Evolutionary conservation across 805 yeast species (phyloP), one percentile per base, ranked within the genome.

Genomic region (Myxozyma udenii): DNA sequence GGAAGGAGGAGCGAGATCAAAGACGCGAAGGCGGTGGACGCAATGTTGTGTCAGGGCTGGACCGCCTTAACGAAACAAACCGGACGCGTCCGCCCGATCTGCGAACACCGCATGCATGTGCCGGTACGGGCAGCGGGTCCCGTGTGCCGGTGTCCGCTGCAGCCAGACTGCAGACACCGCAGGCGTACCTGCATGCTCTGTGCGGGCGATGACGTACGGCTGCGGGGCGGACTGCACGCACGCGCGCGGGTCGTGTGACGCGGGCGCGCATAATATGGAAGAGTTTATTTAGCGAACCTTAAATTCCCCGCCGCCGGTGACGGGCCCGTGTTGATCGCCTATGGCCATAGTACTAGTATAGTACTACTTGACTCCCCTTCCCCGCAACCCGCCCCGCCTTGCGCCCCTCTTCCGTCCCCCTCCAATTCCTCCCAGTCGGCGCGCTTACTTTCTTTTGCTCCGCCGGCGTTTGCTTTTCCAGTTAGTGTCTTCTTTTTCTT

Each of bases 1-100:
- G 40, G 26, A 9, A 21, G 48, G n/a, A 38, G 25, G 28, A 16
- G 45, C n/a, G n/a, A n/a, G n/a, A n/a, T n/a, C n/a, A n/a, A n/a
- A 21, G 43, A 38, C 30, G 36, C 23, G 36, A 19, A 19, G 33
- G 19, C 26, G 41, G 19, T 4, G 9, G 41, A 25, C 18, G 33
- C 5, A 6, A 35, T 5, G 21, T 6, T 16, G 39, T 35, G 12
- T 26, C 11, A 6, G 32, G 11, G 32, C 32, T 12, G 6, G 11
- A 6, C 6, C 6, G 32, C 6, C 6, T 6, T 12, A 26, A 6
- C 12, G 11, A 12, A 26, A 7, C 32, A 7, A 6, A 26, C 32
- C 32, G 11, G 12, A 7, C 32, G 6, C 32, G 11, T 6, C 32
- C 32, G 32, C 32, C 6, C 32, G 6, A 12, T 26, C 12, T 26